Conservation (phyloP, 2,329 filamentous ascomycete species). For the Aureobasidium sp. region DNA sequence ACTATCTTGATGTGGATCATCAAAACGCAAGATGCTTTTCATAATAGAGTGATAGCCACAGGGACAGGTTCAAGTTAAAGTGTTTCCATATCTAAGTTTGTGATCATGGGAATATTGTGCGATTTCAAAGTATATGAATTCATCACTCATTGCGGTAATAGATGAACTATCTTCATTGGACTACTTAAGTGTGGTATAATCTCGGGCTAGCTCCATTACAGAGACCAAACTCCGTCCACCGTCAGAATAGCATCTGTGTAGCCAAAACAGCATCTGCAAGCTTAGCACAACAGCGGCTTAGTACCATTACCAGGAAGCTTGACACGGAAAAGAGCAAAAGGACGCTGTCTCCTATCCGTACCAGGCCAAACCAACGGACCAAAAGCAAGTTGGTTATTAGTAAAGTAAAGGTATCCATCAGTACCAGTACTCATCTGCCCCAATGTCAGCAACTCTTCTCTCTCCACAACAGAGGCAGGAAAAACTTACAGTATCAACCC, state of each 20-base stretch:
- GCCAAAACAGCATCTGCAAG: too few species aligned
- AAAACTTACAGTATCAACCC: slow-evolving; percentile 36
- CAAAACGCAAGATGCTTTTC: too few species aligned
- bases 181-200: too few species aligned
- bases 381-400: slow-evolving; percentile 41
- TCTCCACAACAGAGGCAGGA: not conserved
- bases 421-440: slow-evolving; percentile 20
- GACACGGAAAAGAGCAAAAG: slow-evolving; percentile 35
- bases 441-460: not conserved
- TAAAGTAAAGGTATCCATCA: slow-evolving; percentile 46
- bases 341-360: slow-evolving; percentile 33
- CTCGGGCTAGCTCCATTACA: not conserved
- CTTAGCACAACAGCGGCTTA: slow-evolving; percentile 19
- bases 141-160: too few species aligned
- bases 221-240: not conserved
- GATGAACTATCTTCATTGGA: too few species aligned
- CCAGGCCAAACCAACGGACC: slow-evolving; percentile 30
- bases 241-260: not conserved
- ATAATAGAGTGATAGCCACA: too few species aligned
- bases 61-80: too few species aligned
- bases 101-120: too few species aligned
- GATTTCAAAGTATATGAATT: too few species aligned
- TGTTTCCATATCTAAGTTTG: too few species aligned
- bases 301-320: slow-evolving; percentile 34
- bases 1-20: too few species aligned